Base-by-base conservation (phyloP, 2,329 filamentous ascomycete species). In the Exophiala spinifera region DNA sequence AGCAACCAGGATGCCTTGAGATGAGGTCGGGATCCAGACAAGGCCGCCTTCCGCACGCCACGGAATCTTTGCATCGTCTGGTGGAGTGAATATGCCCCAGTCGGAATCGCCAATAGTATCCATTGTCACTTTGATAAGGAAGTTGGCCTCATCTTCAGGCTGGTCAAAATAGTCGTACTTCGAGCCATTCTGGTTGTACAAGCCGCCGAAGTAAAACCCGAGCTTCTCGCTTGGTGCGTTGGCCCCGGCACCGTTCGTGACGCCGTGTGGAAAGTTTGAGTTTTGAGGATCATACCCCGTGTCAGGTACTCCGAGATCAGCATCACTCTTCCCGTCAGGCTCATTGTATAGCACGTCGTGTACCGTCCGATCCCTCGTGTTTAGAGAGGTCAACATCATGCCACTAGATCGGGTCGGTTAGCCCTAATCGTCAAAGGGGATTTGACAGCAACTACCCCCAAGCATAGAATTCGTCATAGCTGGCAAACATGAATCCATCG, bases 151-250 rank as follows among this genome's bases (percentile, higher is more conserved):
- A 33, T 51, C 47, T 3, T n/a, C 54, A 8, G 50, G 46, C 5
- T 47, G 50, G 15, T 42, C 3, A 37, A 45, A 45, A 25, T 28
- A 76, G 70, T 28, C 33, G 39, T 44, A 54, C 8, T 42, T 36
- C n/a, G 51, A 42, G 46, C 71, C 76, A 10, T 69, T 67, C 0
- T 72, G 66, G 0, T 81, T 76, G 14, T 73, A 78, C 66, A 85
- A 70, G 0, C 86, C 86, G 0, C 82, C 80, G 59, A 89, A 87
- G 61, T 89, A 89, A 74, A 83, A 89, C 0, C 83, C 84, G 60
- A 82, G 77, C 57, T 87, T 84, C 67, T 89, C 86, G 0, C 85
- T 87, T 0, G 86, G 85, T 0, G 81, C 82, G 40, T 75, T 87
- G 13, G 77, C 83, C 2, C 40, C 40, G 13, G 40, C 40, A 23